Conservation (phyloP, 805 yeast genomes). For the Pachysolen tannophilus region DNA sequence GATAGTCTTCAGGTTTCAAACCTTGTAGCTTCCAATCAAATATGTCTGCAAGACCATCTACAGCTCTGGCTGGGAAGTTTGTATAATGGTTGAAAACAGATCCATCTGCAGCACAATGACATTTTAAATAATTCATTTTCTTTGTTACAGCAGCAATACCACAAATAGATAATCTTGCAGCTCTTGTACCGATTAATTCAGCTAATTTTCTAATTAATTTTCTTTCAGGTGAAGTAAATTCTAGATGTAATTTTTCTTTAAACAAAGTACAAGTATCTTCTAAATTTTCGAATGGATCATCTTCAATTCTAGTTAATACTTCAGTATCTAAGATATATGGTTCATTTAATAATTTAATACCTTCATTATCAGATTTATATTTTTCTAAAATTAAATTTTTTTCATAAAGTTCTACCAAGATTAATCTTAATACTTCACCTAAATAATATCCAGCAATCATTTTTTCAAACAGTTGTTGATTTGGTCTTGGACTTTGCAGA, state of each 20-base stretch:
- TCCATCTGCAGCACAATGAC: conserved; percentile 97
- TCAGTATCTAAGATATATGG: conserved; percentile 84
- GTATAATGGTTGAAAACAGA: conserved; percentile 94
- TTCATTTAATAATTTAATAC: conserved; percentile 49
- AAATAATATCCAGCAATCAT: conserved; percentile 96
- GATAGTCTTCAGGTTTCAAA: conserved; percentile 45
- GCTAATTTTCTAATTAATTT: conserved; percentile 74
- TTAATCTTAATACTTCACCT: conserved; percentile 84
- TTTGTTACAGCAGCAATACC: conserved; percentile 93
- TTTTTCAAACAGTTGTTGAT: conserved; percentile 93
- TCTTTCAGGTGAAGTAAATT: conserved; percentile 71
- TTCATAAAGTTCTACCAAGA: conserved; percentile 61
- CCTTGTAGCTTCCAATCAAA: conserved; percentile 64
- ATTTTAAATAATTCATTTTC: conserved; percentile 73
- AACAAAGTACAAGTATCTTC: conserved; percentile 67
- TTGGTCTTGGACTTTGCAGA: conserved; percentile 86
- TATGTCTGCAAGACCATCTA: conserved; percentile 83
- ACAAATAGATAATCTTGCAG: conserved; percentile 88
- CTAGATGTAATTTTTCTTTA: conserved; percentile 45
- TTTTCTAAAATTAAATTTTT: conserved; percentile 59
- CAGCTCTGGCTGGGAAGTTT: conserved; percentile 88
- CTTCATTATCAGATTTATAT: conserved; percentile 43
- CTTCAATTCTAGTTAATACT: conserved; percentile 78
- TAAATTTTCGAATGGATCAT: conserved; percentile 81
- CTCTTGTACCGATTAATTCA: conserved; percentile 83